Evolutionary conservation across 2,329 filamentous ascomycete genomes (phyloP).

Genomic region (Gremmenia infestans): DNA sequence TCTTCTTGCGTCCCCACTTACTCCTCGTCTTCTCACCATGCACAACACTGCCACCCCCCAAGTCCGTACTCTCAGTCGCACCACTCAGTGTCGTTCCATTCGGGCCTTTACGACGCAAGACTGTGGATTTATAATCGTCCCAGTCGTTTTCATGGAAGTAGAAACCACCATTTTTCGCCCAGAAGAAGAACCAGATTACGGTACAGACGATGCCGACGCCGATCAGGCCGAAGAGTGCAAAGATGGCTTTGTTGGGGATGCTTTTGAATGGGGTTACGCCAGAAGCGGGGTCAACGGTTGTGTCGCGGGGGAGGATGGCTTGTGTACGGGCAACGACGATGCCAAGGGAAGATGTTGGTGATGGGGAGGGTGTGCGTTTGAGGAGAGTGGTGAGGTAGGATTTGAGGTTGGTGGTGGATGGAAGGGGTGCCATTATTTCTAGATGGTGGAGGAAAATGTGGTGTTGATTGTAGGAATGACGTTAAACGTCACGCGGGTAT

Average conservation of each 20-base stretch:
- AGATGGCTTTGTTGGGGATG: slow-evolving; percentile 61
- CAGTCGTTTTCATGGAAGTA: slow-evolving; percentile 80
- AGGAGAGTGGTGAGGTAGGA: slow-evolving; percentile 20
- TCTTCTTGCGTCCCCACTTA: slow-evolving; percentile 33
- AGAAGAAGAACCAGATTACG: slow-evolving; percentile 97
- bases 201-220: slow-evolving; percentile 69
- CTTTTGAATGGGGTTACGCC: slow-evolving; percentile 50
- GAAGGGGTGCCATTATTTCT: slow-evolving; percentile 26
- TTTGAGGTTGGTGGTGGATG: slow-evolving; percentile 11
- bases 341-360: slow-evolving; percentile 5
- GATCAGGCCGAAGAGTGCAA: slow-evolving; percentile 81
- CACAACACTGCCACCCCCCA: slow-evolving; percentile 82
- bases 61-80: slow-evolving; percentile 73
- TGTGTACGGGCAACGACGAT: slow-evolving; percentile 7
- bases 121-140: slow-evolving; percentile 97
- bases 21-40: slow-evolving; percentile 59
- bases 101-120: slow-evolving; percentile 80
- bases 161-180: slow-evolving; percentile 94
- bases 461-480: slow-evolving; percentile 5
- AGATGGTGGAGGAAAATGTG: too few relatives aligned
- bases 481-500: slow-evolving; percentile 8
- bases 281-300: slow-evolving; percentile 34
- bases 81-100: slow-evolving; percentile 82
- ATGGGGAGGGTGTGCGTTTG: slow-evolving; percentile 15
- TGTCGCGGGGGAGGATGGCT: slow-evolving; percentile 13